Base-by-base conservation (phyloP, 2,329 filamentous ascomycete species). In the Cercospora berteroae region DNA sequence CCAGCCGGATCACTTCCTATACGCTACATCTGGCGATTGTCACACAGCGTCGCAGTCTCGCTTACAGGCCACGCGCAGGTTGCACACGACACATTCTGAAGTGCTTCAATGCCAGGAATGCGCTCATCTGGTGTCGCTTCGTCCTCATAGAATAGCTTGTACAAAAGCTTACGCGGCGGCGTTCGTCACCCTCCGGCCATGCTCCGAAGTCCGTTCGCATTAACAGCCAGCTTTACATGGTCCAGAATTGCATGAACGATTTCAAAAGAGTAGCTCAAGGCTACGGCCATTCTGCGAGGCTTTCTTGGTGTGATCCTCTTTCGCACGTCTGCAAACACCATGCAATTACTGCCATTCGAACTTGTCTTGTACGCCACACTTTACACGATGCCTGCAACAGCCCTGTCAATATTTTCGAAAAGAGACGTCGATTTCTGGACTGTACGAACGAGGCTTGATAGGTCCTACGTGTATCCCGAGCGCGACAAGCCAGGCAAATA, bases 401-500 rank as follows among this genome's bases (percentile, higher is more conserved):
- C 69, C 56, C 23, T 29, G 6, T 63, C 69, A n/a, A 12, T 25
- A 16, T 18, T 68, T 12, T 3, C 42, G 6, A 74, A 75, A 42
- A 74, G 76, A 56, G 79, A 81, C 71, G 77, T 80, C 20, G 77
- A 82, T 71, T 84, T 84, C 63, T 77, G 78, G 67, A 81, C 80
- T 58, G 82, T 83, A 31, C 76, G 81, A 57, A 80, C 78, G 5
- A 77, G 77, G 29, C 70, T 84, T 31, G 76, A 78, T 39, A 61
- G 44, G 16, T 60, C 68, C 13, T 64, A 64, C 31, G 63, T 71
- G 18, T 48, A 71, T 9, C 52, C 56, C 65, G 73, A 77, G 36
- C 72, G 74, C 50, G 79, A 82, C 63, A 78, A 80, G 2, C 79
- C 75, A 12, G 75, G 79, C 42, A 86, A 85, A 75, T 85, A 85